phyloP scores from a whole-genome alignment of 768 basidiomycete species.

The Mrakia frigida region DNA sequence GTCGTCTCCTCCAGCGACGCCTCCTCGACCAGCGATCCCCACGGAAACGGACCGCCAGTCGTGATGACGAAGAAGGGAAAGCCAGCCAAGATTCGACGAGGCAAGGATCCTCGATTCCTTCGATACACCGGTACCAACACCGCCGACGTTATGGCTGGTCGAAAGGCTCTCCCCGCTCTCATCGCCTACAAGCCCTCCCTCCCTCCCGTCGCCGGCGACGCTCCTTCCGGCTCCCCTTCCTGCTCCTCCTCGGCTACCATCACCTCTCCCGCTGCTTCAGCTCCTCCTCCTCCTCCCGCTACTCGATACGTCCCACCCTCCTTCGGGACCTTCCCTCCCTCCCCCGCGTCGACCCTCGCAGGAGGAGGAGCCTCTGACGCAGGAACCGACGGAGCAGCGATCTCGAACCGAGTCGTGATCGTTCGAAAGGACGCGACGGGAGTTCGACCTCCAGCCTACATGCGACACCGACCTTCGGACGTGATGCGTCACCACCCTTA shows the following conservation, averaged over 20 bases:
- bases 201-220: conserved; percentile 1
- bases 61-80: not conserved
- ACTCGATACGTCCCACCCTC: no score
- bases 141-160: not conserved
- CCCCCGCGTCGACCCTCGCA: not conserved
- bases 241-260: not conserved
- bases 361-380: not conserved
- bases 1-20: not conserved
- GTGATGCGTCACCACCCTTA: conserved; percentile 1
- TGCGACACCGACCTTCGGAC: conserved; percentile 21
- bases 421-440: not conserved
- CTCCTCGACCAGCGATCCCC: not conserved
- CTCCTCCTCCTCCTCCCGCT: conserved; percentile 1
- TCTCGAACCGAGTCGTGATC: not conserved
- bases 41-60: not conserved
- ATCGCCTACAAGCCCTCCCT: conserved; percentile 12
- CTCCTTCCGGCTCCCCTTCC: not conserved
- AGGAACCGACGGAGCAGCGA: not conserved
- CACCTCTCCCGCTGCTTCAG: not conserved
- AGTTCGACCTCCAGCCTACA: conserved; percentile 27
- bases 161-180: not conserved
- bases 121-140: not conserved
- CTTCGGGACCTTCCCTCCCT: not conserved
- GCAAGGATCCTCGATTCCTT: not conserved
- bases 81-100: not conserved